A percentile compares a stretch with the other conserved stretches of the same genome.
These are phyloP conservation scores for Kazachstania martiniae DNA, from an alignment of 805 yeast genomes.

Conservation along the genomic window DNA sequence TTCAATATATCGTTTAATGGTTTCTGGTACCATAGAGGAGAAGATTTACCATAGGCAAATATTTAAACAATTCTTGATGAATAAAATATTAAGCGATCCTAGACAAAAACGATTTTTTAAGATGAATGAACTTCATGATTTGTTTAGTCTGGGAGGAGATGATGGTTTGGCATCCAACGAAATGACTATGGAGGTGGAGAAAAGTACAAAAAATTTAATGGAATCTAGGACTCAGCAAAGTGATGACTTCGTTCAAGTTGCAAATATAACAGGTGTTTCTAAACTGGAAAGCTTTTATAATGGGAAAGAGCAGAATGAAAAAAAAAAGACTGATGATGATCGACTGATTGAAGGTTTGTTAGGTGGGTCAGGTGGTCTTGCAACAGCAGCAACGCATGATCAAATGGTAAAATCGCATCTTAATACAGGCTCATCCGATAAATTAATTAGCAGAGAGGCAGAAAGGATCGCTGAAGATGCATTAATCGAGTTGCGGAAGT, in stretches of 20 bases:
- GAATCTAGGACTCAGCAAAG: constrained; percentile 31
- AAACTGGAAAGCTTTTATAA: constrained; percentile 54
- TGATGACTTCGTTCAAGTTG: constrained; percentile 61
- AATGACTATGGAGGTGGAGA: constrained; percentile 46
- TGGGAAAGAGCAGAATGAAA: constrained; percentile 34
- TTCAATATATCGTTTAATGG: constrained; percentile 80
- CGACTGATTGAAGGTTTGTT: constrained; percentile 68
- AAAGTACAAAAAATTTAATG: constrained; percentile 35
- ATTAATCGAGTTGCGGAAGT: constrained; percentile 45
- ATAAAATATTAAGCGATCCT: constrained; percentile 90
- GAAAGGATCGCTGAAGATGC: constrained; percentile 44
- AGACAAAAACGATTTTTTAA: constrained; percentile 89
- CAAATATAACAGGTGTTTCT: constrained; percentile 61
- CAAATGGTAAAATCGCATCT: constrained; percentile 46
- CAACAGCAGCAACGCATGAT: constrained; percentile 70
- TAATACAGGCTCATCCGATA: constrained; percentile 18
- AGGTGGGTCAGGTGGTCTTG: constrained; percentile 52
- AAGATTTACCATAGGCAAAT: constrained; percentile 95
- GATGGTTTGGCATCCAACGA: constrained; percentile 32
- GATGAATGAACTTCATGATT: constrained; percentile 80
- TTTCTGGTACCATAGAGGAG: constrained; percentile 92
- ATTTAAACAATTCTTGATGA: constrained; percentile 86
- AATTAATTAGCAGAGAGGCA: constrained; percentile 48
- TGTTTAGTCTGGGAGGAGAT: constrained; percentile 72
- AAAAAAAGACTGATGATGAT: constrained; percentile 39